Conservation (phyloP, 1,284 basidiomycete genomes). For the Ustilago hordei region DNA sequence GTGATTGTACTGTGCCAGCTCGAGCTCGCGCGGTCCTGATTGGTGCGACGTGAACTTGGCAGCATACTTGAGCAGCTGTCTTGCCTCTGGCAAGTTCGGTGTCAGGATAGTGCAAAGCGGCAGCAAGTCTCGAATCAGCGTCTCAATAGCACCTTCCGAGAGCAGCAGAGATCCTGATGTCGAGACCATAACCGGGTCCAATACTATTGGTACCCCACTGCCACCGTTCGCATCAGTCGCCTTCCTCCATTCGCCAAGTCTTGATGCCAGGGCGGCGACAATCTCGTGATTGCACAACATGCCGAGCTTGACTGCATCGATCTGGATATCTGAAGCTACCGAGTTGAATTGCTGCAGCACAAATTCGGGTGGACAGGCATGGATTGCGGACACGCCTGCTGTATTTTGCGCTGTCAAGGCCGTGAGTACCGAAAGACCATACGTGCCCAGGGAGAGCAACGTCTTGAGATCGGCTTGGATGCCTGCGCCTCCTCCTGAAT, state of each 20-base stretch:
- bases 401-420: slow-evolving; percentile 94
- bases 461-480: slow-evolving; percentile 87
- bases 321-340: slow-evolving; percentile 80
- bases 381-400: slow-evolving; percentile 78
- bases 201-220: slow-evolving; percentile 49
- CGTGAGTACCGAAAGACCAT: slow-evolving; percentile 87
- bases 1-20: slow-evolving; percentile 29
- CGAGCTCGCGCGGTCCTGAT: slow-evolving; percentile 23
- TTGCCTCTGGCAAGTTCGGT: slow-evolving; percentile 85
- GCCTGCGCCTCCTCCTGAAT: slow-evolving; percentile 88
- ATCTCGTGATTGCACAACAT: slow-evolving; percentile 76
- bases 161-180: slow-evolving; percentile 89
- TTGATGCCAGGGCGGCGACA: slow-evolving; percentile 69
- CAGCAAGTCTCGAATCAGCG: slow-evolving; percentile 77
- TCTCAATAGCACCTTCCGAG: slow-evolving; percentile 76
- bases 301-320: slow-evolving; percentile 87
- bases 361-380: slow-evolving; percentile 64
- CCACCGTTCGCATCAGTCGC: slow-evolving; percentile 17
- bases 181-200: slow-evolving; percentile 86
- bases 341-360: slow-evolving; percentile 75
- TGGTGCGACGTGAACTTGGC: slow-evolving; percentile 33
- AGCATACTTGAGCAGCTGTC: slow-evolving; percentile 74
- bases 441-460: slow-evolving; percentile 79
- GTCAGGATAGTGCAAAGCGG: slow-evolving; percentile 83
- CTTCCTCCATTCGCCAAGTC: slow-evolving; percentile 32